phyloP scores from a whole-genome alignment of 768 basidiomycete genomes.

The Infundibulicybe gibba region DNA sequence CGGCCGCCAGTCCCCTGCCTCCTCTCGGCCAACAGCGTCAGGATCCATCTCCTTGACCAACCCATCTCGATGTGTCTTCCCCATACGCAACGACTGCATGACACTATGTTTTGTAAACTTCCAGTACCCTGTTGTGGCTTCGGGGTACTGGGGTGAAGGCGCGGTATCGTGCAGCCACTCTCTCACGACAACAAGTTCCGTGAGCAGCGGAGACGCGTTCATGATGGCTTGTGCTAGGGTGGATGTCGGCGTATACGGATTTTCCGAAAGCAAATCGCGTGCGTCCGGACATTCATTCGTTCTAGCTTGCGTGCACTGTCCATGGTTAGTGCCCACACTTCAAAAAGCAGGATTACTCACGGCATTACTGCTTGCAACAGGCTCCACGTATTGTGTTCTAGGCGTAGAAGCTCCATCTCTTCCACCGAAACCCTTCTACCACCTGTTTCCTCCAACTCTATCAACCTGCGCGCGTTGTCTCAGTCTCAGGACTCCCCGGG shows the following conservation, averaged over 20 bases:
- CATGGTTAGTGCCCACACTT: neutral
- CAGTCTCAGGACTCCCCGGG: too few relatives aligned
- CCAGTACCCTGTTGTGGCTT: constrained; percentile 81
- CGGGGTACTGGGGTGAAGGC: constrained; percentile 54
- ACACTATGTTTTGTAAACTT: constrained; percentile 76
- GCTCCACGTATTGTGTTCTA: constrained; percentile 83
- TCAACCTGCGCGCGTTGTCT: constrained; percentile 34
- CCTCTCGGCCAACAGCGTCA: constrained; percentile 65
- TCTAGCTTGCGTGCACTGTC: constrained; percentile 64
- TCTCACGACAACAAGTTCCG: constrained; percentile 78
- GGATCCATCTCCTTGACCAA: constrained; percentile 76
- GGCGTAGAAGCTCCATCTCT: constrained; percentile 58
- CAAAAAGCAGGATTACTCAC: constrained; percentile 35
- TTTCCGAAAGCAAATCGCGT: constrained; percentile 53
- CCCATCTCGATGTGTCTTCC: constrained; percentile 37
- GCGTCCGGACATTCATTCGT: constrained; percentile 43
- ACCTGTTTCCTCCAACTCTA: constrained; percentile 42
- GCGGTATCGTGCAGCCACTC: constrained; percentile 87
- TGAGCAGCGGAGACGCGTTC: constrained; percentile 59
- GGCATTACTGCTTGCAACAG: constrained; percentile 76
- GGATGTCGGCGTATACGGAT: constrained; percentile 80
- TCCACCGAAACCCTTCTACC: constrained; percentile 34
- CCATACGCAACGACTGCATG: constrained; percentile 59
- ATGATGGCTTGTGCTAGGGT: constrained; percentile 75
- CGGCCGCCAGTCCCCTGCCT: constrained; percentile 58